Conservation (phyloP, 768 basidiomycete genomes). For the Floccularia luteovirens region DNA sequence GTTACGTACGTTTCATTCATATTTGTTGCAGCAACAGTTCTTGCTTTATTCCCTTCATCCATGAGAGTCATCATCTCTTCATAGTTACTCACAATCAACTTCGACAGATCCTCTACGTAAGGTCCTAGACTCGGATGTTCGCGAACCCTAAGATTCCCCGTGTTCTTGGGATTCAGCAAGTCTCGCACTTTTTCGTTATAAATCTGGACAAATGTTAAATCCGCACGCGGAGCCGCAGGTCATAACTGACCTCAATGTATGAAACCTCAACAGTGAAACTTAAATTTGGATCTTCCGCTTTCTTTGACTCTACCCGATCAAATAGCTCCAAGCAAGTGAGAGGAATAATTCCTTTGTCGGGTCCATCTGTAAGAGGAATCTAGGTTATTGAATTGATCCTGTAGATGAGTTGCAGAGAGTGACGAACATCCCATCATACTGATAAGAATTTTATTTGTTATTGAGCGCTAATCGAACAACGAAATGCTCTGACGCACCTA, state of each 20-base stretch:
- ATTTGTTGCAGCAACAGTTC: slow-evolving; percentile 97
- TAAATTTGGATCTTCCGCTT: slow-evolving; percentile 54
- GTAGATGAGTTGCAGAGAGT: slow-evolving; percentile 4
- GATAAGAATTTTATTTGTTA: slow-evolving; percentile 6
- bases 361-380: slow-evolving; percentile 52
- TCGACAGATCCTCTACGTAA: slow-evolving; percentile 97
- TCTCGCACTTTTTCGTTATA: slow-evolving; percentile 99
- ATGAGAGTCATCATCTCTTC: slow-evolving; percentile 98
- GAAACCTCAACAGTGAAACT: slow-evolving; percentile 95
- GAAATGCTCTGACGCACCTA: slow-evolving; percentile 43
- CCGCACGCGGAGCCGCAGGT: not conserved
- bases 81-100: slow-evolving; percentile 85
- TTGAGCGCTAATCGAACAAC: not conserved
- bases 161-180: slow-evolving; percentile 94
- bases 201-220: slow-evolving; percentile 41
- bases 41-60: slow-evolving; percentile 99
- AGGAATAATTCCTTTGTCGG: slow-evolving; percentile 97
- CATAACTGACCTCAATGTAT: slow-evolving; percentile 73
- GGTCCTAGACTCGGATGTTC: slow-evolving; percentile 95
- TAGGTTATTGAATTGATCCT: not conserved
- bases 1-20: slow-evolving; percentile 93
- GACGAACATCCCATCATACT: slow-evolving; percentile 96
- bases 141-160: slow-evolving; percentile 91
- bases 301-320: slow-evolving; percentile 65
- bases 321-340: slow-evolving; percentile 93